phyloP scores from a whole-genome alignment of 495 filamentous ascomycete species.

The Talaromyces liani region DNA sequence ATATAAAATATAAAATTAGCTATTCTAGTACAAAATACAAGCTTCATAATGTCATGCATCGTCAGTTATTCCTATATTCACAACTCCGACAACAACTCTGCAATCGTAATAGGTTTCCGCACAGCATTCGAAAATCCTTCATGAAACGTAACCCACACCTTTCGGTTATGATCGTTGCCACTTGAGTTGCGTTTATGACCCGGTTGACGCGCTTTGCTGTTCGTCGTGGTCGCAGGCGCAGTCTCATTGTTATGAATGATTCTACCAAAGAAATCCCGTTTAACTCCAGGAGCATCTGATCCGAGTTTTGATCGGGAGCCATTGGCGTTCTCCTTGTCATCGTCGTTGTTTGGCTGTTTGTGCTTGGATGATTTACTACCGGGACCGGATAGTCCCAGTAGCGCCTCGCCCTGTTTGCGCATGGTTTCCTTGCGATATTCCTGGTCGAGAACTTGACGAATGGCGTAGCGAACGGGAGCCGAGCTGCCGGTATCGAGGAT shows the following conservation, averaged over 20 bases:
- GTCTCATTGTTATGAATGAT: conserved; percentile 41
- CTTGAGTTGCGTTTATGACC: conserved; percentile 16
- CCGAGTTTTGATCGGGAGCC: conserved; percentile 17
- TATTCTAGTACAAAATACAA: not conserved
- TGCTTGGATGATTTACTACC: conserved; percentile 26
- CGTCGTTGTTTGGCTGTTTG: conserved; percentile 28
- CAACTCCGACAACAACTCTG: conserved; percentile 61
- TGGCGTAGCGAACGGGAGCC: conserved; percentile 73
- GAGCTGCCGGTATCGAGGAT: conserved; percentile 30
- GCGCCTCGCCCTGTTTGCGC: conserved; percentile 48
- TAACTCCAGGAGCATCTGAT: conserved; percentile 36
- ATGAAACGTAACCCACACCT: conserved; percentile 89
- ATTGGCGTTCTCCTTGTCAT: conserved; percentile 25
- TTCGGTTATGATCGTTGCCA: conserved; percentile 38
- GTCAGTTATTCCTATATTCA: conserved; percentile 11
- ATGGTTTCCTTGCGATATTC: conserved; percentile 67
- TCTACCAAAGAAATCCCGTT: conserved; percentile 88
- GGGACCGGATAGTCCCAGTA: conserved; percentile 44
- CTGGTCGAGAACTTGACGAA: conserved; percentile 86
- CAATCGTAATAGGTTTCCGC: conserved; percentile 79
- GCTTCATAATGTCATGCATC: not conserved
- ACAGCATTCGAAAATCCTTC: conserved; percentile 98
- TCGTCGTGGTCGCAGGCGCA: conserved; percentile 25
- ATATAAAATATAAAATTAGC: not conserved
- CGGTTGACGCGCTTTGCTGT: conserved; percentile 14